Base-by-base conservation (phyloP, 371 early-diverging fungal species). In the Rhizomucor miehei region DNA sequence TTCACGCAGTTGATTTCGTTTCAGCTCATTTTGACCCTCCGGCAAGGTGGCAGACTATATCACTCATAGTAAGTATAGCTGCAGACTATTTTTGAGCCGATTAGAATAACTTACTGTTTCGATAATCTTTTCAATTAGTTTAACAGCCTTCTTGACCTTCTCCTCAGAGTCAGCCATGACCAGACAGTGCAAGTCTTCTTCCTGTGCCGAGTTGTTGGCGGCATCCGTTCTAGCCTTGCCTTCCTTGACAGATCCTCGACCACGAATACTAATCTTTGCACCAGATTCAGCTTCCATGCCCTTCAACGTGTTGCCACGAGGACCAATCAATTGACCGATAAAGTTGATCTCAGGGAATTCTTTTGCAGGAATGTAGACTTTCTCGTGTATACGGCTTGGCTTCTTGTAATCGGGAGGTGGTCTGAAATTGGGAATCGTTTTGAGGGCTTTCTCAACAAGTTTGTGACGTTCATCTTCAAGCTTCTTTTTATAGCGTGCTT, bases 341-440 rank as follows among this genome's bases (percentile, higher is more conserved):
- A 98, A 98, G 73, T 97, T 97, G 57, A 97, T 92, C 35, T 95
- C 96, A 5, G 97, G 99, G 60, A 89, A 92, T 45, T 97, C 95
- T 57, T 87, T 90, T 38, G 87, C 91, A 36, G 99, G 99, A 51
- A 98, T 94, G 62, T 89, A 96, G n/a, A 93, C 84, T 70, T 95
- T 95, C 54, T 95, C 95, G 44, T 84, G 82, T 4, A 86, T 74
- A 65, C 91, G 93, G 36, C 86, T 81, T 8, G 93, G 88, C 41
- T 85, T 74, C 57, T 89, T 89, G 73, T 95, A 96, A 75, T 98
- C 98, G 6, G 87, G 73, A 13, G 96, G 97, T 19, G 98, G 95
- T 44, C 82, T 71, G 72, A 89, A 98, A 43, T 81, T 82, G 6
- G 93, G 92, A 63, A 92, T 84, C 19, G 71, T 81, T 55, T 79